Conservation (phyloP, 2,329 filamentous ascomycete species). For the Escovopsis sp. region DNA sequence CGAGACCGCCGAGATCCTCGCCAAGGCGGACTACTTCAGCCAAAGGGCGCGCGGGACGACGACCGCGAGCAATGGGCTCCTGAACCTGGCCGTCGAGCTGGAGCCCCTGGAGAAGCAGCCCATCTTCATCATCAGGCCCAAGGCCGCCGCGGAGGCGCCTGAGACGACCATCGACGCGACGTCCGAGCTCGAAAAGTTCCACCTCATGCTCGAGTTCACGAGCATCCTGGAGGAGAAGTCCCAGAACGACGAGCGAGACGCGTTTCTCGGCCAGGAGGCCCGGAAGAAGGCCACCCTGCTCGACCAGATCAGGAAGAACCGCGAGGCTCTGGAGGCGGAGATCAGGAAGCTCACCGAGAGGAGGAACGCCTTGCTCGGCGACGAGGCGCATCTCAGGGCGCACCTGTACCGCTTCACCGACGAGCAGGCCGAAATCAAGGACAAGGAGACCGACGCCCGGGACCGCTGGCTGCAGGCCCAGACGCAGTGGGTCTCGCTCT, state of each 20-base stretch:
- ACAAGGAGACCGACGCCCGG: background rate
- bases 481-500: background rate
- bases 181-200: background rate
- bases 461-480: background rate
- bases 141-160: background rate
- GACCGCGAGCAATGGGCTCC: slow-evolving; percentile 1
- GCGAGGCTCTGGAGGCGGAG: background rate
- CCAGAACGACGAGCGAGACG: background rate
- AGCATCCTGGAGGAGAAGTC: background rate
- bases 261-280: background rate
- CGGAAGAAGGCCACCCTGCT: background rate
- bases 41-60: background rate
- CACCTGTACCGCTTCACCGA: background rate
- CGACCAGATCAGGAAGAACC: background rate
- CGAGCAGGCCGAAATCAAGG: background rate
- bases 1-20: background rate
- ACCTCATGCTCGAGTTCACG: background rate
- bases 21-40: background rate
- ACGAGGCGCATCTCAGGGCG: background rate
- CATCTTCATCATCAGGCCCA: slow-evolving; percentile 1
- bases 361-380: background rate
- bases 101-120: slow-evolving; percentile 1
- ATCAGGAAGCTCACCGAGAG: background rate
- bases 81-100: background rate
- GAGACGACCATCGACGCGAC: slow-evolving; percentile 3